Evolutionary conservation across 2,329 filamentous ascomycete species (phyloP), one percentile per base, ranked within the genome.

Genomic region (Venturia carpophila): DNA sequence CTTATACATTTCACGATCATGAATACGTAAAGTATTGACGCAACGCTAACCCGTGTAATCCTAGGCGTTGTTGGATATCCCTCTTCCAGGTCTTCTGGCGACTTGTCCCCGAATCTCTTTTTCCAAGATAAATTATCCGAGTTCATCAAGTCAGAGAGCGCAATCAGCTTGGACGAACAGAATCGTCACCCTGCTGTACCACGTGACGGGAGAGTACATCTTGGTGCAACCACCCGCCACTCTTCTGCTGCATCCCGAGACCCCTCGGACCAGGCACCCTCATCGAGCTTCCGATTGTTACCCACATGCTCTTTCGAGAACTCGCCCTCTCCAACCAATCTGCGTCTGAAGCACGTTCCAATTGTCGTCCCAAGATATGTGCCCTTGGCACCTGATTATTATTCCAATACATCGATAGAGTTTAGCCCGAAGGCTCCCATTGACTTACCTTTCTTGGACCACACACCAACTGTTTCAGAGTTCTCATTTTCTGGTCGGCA

Each of bases 281-380:
- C 17, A 56, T 63, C 43, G 19, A 30, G 37, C 13, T 61, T 45
- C 19, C 60, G 60, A 42, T 45, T 61, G 60, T 34, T 61, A 42
- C 64, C 64, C 42, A 27, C 24, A 21, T 41, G 30, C 27, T 64
- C 52, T 64, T 47, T 49, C 42, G 41, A 65, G 42, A 70, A 68
- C 66, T 62, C 69, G 60, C 68, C 70, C 67, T 72, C 70, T 34
- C 30, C 1, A n/a, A 41, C 60, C 45, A 55, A 45, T 5, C 15
- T 21, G 3, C 55, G 73, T 67, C 71, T 73, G 30, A 79, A 77
- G 72, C 76, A 79, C 72, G 72, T 79, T 70, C 77, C 77, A 52
- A 78, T 79, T 67, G 70, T 78, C 60, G 74, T 78, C 65, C 74
- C 77, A 64, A 69, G 73, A 65, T 78, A 78, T 78, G 76, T 71